These are phyloP conservation scores for Candida silvicultrix DNA, from an alignment of 805 yeast species.

Conservation along the genomic window DNA sequence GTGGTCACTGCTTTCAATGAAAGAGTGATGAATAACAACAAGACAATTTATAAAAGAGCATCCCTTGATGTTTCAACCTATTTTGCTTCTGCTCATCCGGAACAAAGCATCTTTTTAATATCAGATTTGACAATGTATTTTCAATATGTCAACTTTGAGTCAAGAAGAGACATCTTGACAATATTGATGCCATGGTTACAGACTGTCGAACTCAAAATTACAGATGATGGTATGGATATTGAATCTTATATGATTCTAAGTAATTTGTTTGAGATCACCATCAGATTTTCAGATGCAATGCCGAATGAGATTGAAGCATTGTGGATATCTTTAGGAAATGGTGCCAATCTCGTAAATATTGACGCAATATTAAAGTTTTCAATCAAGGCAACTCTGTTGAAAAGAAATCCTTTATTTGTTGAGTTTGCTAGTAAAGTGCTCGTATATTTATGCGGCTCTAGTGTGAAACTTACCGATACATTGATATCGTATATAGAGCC, in stretches of 20 bases:
- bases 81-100: constrained; percentile 57
- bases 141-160: constrained; percentile 48
- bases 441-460: constrained; percentile 63
- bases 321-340: constrained; percentile 91
- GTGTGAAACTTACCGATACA: constrained; percentile 48
- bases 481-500: constrained; percentile 73
- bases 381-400: constrained; percentile 57
- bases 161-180: constrained; percentile 73
- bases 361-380: constrained; percentile 68
- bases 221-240: constrained; percentile 34
- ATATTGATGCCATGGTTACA: constrained; percentile 92
- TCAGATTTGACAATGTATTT: constrained; percentile 69
- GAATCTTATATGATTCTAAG: constrained; percentile 61
- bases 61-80: constrained; percentile 72
- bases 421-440: constrained; percentile 77
- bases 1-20: constrained; percentile 57
- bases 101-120: constrained; percentile 54
- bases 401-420: constrained; percentile 68
- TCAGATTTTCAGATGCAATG: constrained; percentile 64
- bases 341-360: constrained; percentile 60
- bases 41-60: constrained; percentile 83
- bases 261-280: constrained; percentile 80
- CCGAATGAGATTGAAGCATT: constrained; percentile 88
- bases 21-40: constrained; percentile 65
- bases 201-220: constrained; percentile 54